phyloP scores from a whole-genome alignment of 2,329 filamentous ascomycete species.

The Alternaria brassicae region DNA sequence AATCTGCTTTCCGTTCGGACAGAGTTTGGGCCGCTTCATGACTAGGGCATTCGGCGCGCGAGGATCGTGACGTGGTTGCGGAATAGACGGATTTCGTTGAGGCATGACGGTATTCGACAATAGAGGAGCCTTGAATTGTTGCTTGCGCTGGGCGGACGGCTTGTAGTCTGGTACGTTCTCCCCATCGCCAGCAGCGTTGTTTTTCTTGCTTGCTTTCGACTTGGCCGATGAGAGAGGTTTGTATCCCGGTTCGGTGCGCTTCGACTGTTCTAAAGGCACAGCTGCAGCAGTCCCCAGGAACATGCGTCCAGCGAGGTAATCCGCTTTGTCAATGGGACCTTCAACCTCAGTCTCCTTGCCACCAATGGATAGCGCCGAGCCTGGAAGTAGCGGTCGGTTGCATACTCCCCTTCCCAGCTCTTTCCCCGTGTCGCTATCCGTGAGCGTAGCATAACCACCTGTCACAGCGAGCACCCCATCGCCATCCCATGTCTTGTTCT shows the following conservation, averaged over 20 bases:
- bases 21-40: slow-evolving; percentile 67
- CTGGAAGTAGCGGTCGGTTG: slow-evolving; percentile 64
- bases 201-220: slow-evolving; percentile 23
- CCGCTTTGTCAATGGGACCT: slow-evolving; percentile 64
- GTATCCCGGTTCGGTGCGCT: slow-evolving; percentile 23
- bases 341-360: slow-evolving; percentile 75
- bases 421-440: slow-evolving; percentile 66
- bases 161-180: slow-evolving; percentile 51
- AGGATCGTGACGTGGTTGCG: slow-evolving; percentile 71
- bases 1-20: slow-evolving; percentile 67
- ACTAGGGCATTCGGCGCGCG: slow-evolving; percentile 66
- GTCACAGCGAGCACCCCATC: slow-evolving; percentile 69
- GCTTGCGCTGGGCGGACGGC: slow-evolving; percentile 50
- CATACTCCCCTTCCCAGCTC: slow-evolving; percentile 67
- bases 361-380: slow-evolving; percentile 66
- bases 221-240: slow-evolving; percentile 23
- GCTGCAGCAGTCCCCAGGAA: slow-evolving; percentile 48
- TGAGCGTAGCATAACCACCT: slow-evolving; percentile 65
- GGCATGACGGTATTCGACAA: slow-evolving; percentile 60
- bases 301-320: slow-evolving; percentile 61
- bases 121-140: slow-evolving; percentile 69
- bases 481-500: slow-evolving; percentile 80
- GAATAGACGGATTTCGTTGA: slow-evolving; percentile 55
- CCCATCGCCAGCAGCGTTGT: slow-evolving; percentile 25
- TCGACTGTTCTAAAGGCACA: slow-evolving; percentile 27